Conservation (phyloP, 2,329 filamentous ascomycete genomes). For the Aspergillus tamarii region DNA sequence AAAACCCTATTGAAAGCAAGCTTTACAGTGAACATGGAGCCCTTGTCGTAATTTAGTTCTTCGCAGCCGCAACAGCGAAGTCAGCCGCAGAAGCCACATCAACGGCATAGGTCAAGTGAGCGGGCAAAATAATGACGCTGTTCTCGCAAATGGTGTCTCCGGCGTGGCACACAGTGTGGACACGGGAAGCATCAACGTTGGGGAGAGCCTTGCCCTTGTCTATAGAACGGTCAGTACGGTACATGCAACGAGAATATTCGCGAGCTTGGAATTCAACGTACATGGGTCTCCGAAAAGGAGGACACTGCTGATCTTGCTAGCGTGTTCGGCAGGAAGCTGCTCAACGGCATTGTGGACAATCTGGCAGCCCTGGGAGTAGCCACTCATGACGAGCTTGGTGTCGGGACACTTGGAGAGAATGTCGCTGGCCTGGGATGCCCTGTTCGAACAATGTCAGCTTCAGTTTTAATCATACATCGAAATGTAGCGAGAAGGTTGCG, state of each 20-base stretch:
- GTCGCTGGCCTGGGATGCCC: background rate
- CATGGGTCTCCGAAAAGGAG: slow-evolving; percentile 4
- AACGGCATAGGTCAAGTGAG: slow-evolving; percentile 1
- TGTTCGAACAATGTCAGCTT: background rate
- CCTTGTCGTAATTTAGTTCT: background rate
- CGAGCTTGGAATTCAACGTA: background rate
- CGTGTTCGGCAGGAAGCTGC: background rate
- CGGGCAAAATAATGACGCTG: background rate
- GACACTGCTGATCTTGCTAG: slow-evolving; percentile 4
- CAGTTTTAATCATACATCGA: too few relatives aligned
- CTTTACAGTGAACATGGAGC: background rate
- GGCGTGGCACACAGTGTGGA: background rate
- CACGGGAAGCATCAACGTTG: background rate
- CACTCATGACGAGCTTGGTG: slow-evolving; percentile 4
- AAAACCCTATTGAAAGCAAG: background rate
- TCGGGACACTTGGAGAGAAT: background rate
- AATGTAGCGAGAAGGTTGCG: background rate
- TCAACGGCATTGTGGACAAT: slow-evolving; percentile 1
- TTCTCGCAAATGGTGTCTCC: slow-evolving; percentile 1
- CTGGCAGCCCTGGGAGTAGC: slow-evolving; percentile 1
- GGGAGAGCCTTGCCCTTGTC: slow-evolving; percentile 1
- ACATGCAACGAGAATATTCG: background rate
- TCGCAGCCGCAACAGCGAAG: background rate
- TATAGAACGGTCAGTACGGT: background rate
- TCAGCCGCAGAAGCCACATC: background rate